phyloP scores from a whole-genome alignment of 257 asterid species.

The Salvia splendens region DNA sequence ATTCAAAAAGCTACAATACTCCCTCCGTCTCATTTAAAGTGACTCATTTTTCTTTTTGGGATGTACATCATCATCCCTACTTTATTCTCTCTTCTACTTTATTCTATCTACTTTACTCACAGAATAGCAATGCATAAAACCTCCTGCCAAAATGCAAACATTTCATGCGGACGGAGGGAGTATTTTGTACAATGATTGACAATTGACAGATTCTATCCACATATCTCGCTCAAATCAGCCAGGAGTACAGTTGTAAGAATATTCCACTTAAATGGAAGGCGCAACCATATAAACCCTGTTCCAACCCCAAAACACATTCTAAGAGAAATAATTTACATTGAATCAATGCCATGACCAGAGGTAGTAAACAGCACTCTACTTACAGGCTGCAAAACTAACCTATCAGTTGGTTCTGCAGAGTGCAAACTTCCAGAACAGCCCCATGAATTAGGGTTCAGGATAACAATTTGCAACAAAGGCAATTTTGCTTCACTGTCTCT shows the following conservation, averaged over 20 bases:
- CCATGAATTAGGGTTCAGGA: conserved; percentile 87
- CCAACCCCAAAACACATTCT: background rate
- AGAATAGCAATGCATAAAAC: too few relatives aligned
- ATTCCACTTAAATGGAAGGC: background rate
- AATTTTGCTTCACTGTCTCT: conserved; percentile 65
- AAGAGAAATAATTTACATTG: conserved; percentile 50
- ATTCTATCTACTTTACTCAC: too few relatives aligned
- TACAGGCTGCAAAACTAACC: conserved; percentile 57
- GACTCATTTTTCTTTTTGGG: too few relatives aligned
- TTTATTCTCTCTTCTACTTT: too few relatives aligned
- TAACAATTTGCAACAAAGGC: conserved; percentile 65
- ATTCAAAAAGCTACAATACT: background rate
- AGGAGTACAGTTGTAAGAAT: conserved; percentile 6
- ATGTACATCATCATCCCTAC: too few relatives aligned
- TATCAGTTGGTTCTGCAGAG: conserved; percentile 47
- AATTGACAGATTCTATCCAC: background rate
- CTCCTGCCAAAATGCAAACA: too few relatives aligned
- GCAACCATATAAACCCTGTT: background rate
- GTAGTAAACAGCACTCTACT: conserved; percentile 69
- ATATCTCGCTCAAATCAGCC: conserved; percentile 5
- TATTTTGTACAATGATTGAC: background rate
- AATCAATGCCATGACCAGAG: conserved; percentile 43
- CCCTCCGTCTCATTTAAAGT: too few relatives aligned
- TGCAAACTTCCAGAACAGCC: conserved; percentile 52
- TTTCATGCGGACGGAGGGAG: too few relatives aligned